Base-by-base conservation (phyloP, 2,329 filamentous ascomycete species). In the Botrytis tulipae region DNA sequence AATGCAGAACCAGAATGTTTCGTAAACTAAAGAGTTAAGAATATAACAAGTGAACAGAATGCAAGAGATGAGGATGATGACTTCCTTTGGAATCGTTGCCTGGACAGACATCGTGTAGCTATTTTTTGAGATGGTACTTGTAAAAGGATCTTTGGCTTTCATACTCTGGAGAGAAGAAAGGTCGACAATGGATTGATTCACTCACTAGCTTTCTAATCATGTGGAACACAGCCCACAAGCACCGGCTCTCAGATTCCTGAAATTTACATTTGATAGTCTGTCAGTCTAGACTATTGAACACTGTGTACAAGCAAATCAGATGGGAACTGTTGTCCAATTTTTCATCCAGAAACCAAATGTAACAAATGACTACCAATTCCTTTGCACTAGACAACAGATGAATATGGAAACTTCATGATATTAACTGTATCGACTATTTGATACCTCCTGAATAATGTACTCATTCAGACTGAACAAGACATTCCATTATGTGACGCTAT, bases 371-470 rank as follows among this genome's bases (percentile, higher is more conserved):
- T 20, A 16, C 48, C 16, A 29, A 48, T 67, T 57, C 60, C 63
- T 46, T 29, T 40, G 35, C 37, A 46, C 61, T 42, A 37, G 22
- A 67, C 65, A 68, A 68, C 5, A n/a, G 61, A 40, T 14, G 48
- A 46, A 32, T n/a, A 66, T 60, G 32, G 48, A 35, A 67, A 66
- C n/a, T 37, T 67, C 70, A 66, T 51, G 25, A 48, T 35, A 72
- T 67, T 44, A 51, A 37, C 35, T 37, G 37, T 35, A 60, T 57
- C 70, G n/a, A 16, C 48, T 54, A 54, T 54, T n/a, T 35, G 63
- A 67, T 32, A 18, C 29, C 18, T 46, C 60, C 70, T 59, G 14
- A 46, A 72, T 16, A 37, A 67, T n/a, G 29, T 67, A 40, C 35
- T 42, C 25, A 40, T 40, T 44, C 12, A 59, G n/a, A 57, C 61